phyloP scores from a whole-genome alignment of 306 rosid species.

The Ceratonia siliqua region DNA sequence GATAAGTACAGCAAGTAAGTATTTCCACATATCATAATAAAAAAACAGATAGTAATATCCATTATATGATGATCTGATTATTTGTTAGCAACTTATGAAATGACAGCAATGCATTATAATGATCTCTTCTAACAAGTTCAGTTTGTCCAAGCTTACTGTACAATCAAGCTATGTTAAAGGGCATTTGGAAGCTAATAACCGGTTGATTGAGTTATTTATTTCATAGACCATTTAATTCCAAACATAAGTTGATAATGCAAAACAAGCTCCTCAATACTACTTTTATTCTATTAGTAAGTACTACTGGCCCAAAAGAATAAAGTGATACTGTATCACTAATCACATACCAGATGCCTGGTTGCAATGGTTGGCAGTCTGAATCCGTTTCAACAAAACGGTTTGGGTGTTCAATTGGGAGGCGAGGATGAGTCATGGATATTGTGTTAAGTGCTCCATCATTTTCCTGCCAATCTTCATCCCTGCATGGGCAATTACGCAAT shows the following conservation, averaged over 20 bases:
- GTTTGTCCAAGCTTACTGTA: not conserved
- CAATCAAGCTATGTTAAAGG: conserved; percentile 3
- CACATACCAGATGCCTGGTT: conserved; percentile 77
- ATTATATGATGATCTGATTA: conserved; percentile 1
- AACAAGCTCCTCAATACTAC: conserved; percentile 16
- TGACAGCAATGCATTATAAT: not conserved
- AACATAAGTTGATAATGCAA: not conserved
- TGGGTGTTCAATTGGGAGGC: conserved; percentile 84
- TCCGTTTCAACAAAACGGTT: conserved; percentile 63
- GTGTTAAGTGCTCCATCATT: conserved; percentile 98
- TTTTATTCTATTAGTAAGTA: conserved; percentile 3
- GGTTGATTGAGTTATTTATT: not conserved
- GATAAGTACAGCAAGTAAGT: not conserved
- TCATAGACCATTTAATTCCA: not conserved
- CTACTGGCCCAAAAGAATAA: not conserved
- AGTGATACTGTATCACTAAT: not conserved
- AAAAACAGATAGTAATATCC: not conserved
- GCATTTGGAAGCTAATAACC: conserved; percentile 15
- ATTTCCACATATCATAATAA: not conserved
- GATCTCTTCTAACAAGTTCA: not conserved
- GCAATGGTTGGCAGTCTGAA: conserved; percentile 75
- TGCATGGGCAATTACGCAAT: conserved; percentile 38
- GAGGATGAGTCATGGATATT: conserved; percentile 94
- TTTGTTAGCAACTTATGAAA: conserved; percentile 8
- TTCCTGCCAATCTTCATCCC: conserved; percentile 97